Conservation (phyloP, 495 filamentous ascomycete genomes). For the Lasiosphaeria miniovina region DNA sequence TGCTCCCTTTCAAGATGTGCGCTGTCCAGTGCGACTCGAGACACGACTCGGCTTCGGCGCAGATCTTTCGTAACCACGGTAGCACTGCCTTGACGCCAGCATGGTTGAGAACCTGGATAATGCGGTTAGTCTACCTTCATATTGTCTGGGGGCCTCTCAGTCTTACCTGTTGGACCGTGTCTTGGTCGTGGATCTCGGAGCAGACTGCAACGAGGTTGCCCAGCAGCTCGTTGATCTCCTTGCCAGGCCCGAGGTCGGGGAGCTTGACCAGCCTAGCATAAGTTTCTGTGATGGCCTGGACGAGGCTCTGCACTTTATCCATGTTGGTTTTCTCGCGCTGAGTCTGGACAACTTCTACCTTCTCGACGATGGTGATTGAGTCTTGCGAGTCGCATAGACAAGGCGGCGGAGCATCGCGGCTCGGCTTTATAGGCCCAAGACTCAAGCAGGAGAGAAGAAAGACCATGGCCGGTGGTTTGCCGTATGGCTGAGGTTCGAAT, state of each 20-base stretch:
- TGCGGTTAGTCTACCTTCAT: not conserved
- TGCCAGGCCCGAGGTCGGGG: conserved; percentile 14
- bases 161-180: conserved; percentile 21
- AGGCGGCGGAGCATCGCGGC: not conserved
- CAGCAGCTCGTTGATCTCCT: conserved; percentile 23
- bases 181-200: conserved; percentile 23
- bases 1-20: conserved; percentile 11
- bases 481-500: not conserved
- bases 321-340: conserved; percentile 10
- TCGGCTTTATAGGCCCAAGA: conserved; percentile 13
- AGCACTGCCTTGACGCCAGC: conserved; percentile 16
- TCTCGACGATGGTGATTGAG: conserved; percentile 24
- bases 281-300: conserved; percentile 18
- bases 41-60: conserved; percentile 24
- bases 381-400: conserved; percentile 18
- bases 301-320: conserved; percentile 14
- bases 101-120: conserved; percentile 19
- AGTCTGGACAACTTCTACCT: conserved; percentile 16
- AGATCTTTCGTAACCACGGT: conserved; percentile 26
- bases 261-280: conserved; percentile 23
- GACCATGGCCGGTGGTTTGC: not conserved
- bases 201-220: conserved; percentile 27
- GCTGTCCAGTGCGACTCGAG: conserved; percentile 28
- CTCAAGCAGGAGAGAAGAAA: conserved; percentile 19
- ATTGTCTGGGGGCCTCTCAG: not conserved